Percentiles rank a stretch among this genome's conserved stretches.
Conservation (phyloP, 106 monocot species). For the Xerophyta viscosa region DNA sequence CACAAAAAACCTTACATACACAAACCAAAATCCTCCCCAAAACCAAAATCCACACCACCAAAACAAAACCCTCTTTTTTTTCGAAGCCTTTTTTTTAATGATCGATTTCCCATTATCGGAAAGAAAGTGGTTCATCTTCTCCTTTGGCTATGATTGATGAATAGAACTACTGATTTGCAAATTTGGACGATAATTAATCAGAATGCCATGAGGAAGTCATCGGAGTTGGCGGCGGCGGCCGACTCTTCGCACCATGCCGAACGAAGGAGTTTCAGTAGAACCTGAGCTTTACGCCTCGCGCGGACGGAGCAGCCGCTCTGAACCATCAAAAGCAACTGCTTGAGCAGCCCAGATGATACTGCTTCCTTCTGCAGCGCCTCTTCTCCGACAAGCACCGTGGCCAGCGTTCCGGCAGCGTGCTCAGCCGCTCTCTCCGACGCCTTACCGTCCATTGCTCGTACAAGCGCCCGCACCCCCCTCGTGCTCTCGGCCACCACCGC, state of each 20-base stretch:
- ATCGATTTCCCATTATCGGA: not conserved
- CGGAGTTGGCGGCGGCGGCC: conserved; percentile 32
- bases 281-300: conserved; percentile 84
- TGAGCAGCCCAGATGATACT: conserved; percentile 64
- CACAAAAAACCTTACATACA: conserved; percentile 2
- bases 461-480: conserved; percentile 23
- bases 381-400: conserved; percentile 22
- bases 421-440: conserved; percentile 54
- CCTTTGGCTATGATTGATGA: not conserved
- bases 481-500: conserved; percentile 29
- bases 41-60: not conserved
- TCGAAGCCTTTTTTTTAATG: not conserved
- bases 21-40: not conserved
- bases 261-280: conserved; percentile 71
- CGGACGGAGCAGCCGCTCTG: conserved; percentile 90
- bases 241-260: conserved; percentile 29
- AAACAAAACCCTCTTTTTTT: not conserved
- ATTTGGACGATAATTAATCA: too few relatives aligned
- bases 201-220: conserved; percentile 39
- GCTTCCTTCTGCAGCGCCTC: conserved; percentile 60
- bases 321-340: conserved; percentile 78
- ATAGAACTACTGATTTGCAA: not conserved
- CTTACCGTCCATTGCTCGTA: conserved; percentile 28
- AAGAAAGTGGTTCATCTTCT: not conserved
- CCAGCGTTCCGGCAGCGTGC: conserved; percentile 56